These are phyloP conservation scores for Aspergillus carbonarius DNA, from an alignment of 2,329 filamentous ascomycete genomes.

Conservation along the genomic window DNA sequence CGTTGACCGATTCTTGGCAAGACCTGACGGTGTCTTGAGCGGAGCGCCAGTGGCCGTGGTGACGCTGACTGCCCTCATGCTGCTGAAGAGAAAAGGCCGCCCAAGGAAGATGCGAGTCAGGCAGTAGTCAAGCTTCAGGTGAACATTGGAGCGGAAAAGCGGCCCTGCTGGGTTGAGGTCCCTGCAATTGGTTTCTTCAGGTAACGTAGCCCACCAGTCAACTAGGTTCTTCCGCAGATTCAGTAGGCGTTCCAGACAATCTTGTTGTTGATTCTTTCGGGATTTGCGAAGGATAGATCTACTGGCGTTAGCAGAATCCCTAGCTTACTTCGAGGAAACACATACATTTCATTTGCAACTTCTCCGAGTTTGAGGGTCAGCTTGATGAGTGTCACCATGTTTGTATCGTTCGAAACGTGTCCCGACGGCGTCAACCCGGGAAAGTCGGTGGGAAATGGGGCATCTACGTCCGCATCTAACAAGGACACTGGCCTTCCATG, in stretches of 20 bases:
- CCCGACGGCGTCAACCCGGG: constrained; percentile 44
- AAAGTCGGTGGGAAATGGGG: constrained; percentile 51
- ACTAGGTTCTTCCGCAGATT: constrained; percentile 39
- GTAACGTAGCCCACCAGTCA: constrained; percentile 45
- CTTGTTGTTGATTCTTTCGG: constrained; percentile 40
- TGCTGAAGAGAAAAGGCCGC: constrained; percentile 53
- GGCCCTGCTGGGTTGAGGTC: constrained; percentile 44
- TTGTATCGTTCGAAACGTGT: constrained; percentile 46
- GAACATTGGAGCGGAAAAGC: constrained; percentile 51
- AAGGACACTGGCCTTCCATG: constrained; percentile 59
- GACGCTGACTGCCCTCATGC: constrained; percentile 31
- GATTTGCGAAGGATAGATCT: constrained; percentile 42
- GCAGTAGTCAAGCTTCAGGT: constrained; percentile 55
- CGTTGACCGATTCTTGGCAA: constrained; percentile 36
- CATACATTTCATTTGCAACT: constrained; percentile 43
- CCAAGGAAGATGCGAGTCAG: constrained; percentile 56
- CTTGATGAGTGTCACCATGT: constrained; percentile 50
- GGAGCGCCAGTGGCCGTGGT: constrained; percentile 18
- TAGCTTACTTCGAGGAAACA: background rate
- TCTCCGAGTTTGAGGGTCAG: constrained; percentile 44
- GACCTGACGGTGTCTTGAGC: constrained; percentile 30
- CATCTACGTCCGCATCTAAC: constrained; percentile 54
- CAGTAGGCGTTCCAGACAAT: constrained; percentile 42
- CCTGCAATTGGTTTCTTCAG: constrained; percentile 39
- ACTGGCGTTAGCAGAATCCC: constrained; percentile 20